A percentile compares a stretch with the other conserved stretches of the same genome.
phyloP scores from a whole-genome alignment of 768 basidiomycete species.

The Suillus plorans region DNA sequence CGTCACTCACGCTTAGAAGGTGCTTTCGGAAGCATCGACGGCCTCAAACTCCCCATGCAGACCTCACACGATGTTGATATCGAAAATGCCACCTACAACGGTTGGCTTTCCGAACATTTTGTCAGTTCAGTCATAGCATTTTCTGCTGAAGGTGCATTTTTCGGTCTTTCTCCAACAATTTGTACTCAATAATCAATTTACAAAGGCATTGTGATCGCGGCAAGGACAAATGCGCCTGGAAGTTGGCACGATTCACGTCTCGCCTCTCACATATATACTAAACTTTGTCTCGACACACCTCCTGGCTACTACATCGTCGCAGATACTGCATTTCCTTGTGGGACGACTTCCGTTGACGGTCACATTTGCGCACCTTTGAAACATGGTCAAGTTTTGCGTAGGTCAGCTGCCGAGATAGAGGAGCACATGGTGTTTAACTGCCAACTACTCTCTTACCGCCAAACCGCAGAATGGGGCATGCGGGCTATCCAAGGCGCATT shows the following conservation, averaged over 20 bases:
- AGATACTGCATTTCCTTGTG: slow-evolving; percentile 47
- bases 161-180: not conserved
- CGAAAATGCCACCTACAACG: slow-evolving; percentile 48
- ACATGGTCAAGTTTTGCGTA: slow-evolving; percentile 20
- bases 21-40: slow-evolving; percentile 38
- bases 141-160: slow-evolving; percentile 15
- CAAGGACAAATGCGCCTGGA: slow-evolving; percentile 39
- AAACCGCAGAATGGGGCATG: slow-evolving; percentile 56
- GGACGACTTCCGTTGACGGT: slow-evolving; percentile 29
- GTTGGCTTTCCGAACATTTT: slow-evolving; percentile 38
- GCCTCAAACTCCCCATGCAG: slow-evolving; percentile 37
- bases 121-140: slow-evolving; percentile 22
- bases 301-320: slow-evolving; percentile 42
- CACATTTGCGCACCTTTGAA: slow-evolving; percentile 41
- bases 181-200: not conserved
- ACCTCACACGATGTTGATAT: slow-evolving; percentile 38
- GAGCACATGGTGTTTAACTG: slow-evolving; percentile 30
- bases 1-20: too few relatives aligned
- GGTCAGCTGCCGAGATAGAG: slow-evolving; percentile 16
- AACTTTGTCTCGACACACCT: slow-evolving; percentile 33
- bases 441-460: slow-evolving; percentile 43
- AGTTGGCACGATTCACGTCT: slow-evolving; percentile 51
- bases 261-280: slow-evolving; percentile 38
- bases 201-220: slow-evolving; percentile 38
- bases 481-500: slow-evolving; percentile 44